These are phyloP conservation scores for Solanum commersonii DNA, from an alignment of 257 asterid species.

Conservation along the genomic window DNA sequence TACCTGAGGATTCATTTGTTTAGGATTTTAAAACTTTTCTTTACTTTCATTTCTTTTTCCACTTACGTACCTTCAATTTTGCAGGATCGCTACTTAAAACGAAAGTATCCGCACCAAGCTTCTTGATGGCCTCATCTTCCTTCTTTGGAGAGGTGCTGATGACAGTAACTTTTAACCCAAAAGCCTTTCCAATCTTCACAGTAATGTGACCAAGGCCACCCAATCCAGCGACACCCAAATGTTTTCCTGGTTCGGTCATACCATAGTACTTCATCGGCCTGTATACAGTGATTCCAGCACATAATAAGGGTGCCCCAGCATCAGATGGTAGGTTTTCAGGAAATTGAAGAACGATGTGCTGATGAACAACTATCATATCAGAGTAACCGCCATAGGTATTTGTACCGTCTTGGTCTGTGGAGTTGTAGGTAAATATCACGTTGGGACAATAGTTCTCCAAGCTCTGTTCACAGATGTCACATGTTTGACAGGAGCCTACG, in stretches of 20 bases:
- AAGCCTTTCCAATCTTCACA: constrained; percentile 61
- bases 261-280: constrained; percentile 56
- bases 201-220: constrained; percentile 74
- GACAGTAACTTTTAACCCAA: constrained; percentile 55
- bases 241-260: constrained; percentile 47
- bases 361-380: constrained; percentile 41
- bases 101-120: constrained; percentile 53
- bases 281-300: constrained; percentile 63
- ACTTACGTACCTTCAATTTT: constrained; percentile 39
- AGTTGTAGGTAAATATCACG: constrained; percentile 26
- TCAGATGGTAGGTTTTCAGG: constrained; percentile 45
- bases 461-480: constrained; percentile 40
- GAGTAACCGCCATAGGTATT: constrained; percentile 61
- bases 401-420: constrained; percentile 33
- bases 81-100: constrained; percentile 31
- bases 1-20: not conserved
- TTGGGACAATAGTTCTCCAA: constrained; percentile 51
- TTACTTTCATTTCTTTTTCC: not conserved
- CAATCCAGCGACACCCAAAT: constrained; percentile 55
- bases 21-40: not conserved
- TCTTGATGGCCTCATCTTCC: constrained; percentile 36
- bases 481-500: constrained; percentile 44
- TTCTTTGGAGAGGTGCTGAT: constrained; percentile 43
- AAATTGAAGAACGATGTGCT: constrained; percentile 35
- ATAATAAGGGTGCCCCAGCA: constrained; percentile 45